A percentile compares a stretch with the other conserved stretches of the same genome.
Evolutionary conservation across 2,329 filamentous ascomycete genomes (phyloP).

Genomic region (Didymella arachidicola): DNA sequence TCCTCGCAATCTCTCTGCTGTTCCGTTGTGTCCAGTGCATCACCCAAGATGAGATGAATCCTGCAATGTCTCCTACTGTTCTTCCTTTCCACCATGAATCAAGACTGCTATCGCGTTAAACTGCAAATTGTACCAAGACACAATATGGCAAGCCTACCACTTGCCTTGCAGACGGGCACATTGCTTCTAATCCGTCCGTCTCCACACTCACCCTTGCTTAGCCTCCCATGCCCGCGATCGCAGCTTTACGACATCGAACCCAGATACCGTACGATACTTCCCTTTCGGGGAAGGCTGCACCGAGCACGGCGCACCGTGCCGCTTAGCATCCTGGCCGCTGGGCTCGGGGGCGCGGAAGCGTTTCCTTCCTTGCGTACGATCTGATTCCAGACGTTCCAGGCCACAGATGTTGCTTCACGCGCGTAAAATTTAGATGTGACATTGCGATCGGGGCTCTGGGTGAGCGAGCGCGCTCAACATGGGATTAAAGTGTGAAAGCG

Average conservation of each 20-base stretch:
- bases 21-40: background rate
- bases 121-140: background rate
- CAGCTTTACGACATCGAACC: background rate
- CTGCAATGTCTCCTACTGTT: background rate
- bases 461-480: background rate
- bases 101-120: background rate
- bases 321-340: slow-evolving; percentile 4
- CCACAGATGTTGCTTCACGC: background rate
- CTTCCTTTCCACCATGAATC: background rate
- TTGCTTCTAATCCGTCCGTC: background rate
- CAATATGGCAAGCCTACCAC: background rate
- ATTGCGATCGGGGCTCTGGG: background rate
- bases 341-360: slow-evolving; percentile 10
- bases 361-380: slow-evolving; percentile 3
- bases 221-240: background rate
- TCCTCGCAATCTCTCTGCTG: background rate
- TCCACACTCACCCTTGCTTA: slow-evolving; percentile 2
- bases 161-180: background rate
- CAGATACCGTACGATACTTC: slow-evolving; percentile 7
- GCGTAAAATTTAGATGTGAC: background rate
- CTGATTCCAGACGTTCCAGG: background rate
- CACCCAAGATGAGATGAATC: background rate
- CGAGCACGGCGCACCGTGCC: slow-evolving; percentile 11
- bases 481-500: background rate
- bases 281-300: slow-evolving; percentile 7